phyloP scores from a whole-genome alignment of 345 rosid species.

The Hirschfeldia incana region DNA sequence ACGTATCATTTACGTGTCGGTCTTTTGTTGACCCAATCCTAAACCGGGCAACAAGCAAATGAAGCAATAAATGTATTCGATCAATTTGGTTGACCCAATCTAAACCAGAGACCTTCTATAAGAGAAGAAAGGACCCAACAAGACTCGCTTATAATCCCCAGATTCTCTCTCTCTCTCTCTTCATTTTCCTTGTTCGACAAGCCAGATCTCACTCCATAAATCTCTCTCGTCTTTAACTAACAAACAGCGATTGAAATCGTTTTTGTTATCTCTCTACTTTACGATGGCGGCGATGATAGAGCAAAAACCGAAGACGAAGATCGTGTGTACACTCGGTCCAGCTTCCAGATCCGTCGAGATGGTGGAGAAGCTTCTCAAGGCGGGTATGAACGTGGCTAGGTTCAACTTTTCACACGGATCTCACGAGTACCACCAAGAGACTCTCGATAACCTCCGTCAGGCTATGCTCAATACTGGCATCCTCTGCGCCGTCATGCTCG shows the following conservation, averaged over 20 bases:
- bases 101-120: constrained; percentile 25
- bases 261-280: neutral
- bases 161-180: constrained; percentile 24
- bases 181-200: constrained; percentile 36
- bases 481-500: constrained; percentile 97
- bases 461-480: constrained; percentile 89
- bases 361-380: constrained; percentile 81
- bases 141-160: neutral
- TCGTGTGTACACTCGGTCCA: constrained; percentile 94
- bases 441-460: constrained; percentile 78
- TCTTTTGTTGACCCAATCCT: constrained; percentile 20
- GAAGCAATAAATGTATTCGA: neutral
- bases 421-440: constrained; percentile 89
- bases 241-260: constrained; percentile 13
- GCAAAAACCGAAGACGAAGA: constrained; percentile 86
- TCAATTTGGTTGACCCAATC: constrained; percentile 24
- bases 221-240: neutral
- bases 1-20: neutral
- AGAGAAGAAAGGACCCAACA: neutral
- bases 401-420: constrained; percentile 99
- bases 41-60: constrained; percentile 14
- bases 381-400: constrained; percentile 98
- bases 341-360: constrained; percentile 78
- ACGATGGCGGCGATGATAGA: constrained; percentile 42
- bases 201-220: constrained; percentile 38